phyloP scores from a whole-genome alignment of 2,329 filamentous ascomycete species.

The Juglanconis oblonga region DNA sequence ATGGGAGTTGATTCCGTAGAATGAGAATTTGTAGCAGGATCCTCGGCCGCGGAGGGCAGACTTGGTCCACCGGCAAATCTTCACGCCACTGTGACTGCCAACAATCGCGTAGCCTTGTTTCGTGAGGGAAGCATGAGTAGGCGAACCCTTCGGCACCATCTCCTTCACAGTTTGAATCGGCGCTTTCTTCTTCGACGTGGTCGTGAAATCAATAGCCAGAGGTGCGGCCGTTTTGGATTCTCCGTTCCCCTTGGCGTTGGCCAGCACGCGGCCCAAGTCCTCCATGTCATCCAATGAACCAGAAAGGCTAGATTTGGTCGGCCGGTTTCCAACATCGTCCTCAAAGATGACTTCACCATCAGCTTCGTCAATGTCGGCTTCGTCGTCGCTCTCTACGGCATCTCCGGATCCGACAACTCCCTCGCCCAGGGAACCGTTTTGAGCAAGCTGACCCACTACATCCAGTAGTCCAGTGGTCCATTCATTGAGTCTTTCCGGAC shows the following conservation, averaged over 20 bases:
- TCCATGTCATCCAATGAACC: slow-evolving; percentile 73
- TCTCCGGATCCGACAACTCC: slow-evolving; percentile 78
- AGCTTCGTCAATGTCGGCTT: slow-evolving; percentile 59
- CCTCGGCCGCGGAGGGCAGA: slow-evolving; percentile 89
- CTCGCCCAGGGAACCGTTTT: slow-evolving; percentile 58
- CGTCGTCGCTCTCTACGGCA: slow-evolving; percentile 79
- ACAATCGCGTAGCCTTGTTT: slow-evolving; percentile 97
- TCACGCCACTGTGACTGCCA: slow-evolving; percentile 91
- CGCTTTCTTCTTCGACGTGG: slow-evolving; percentile 43
- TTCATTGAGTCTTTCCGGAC: slow-evolving; percentile 63
- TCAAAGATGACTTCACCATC: slow-evolving; percentile 52
- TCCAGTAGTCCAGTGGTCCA: slow-evolving; percentile 76
- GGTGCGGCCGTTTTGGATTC: slow-evolving; percentile 38
- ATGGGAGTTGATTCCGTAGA: slow-evolving; percentile 95
- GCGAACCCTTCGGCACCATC: slow-evolving; percentile 91
- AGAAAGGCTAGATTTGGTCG: slow-evolving; percentile 40
- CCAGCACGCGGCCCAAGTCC: slow-evolving; percentile 70
- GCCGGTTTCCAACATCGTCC: slow-evolving; percentile 41
- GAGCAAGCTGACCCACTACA: slow-evolving; percentile 61
- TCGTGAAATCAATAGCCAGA: slow-evolving; percentile 81
- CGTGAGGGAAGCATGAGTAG: slow-evolving; percentile 83
- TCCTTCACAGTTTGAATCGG: slow-evolving; percentile 62
- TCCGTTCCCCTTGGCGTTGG: slow-evolving; percentile 39
- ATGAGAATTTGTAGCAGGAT: slow-evolving; percentile 96
- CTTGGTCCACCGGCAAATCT: slow-evolving; percentile 98